These are phyloP conservation scores for Fagopyrum esculentum DNA, from an alignment of 148 eudicot species.

Conservation along the genomic window DNA sequence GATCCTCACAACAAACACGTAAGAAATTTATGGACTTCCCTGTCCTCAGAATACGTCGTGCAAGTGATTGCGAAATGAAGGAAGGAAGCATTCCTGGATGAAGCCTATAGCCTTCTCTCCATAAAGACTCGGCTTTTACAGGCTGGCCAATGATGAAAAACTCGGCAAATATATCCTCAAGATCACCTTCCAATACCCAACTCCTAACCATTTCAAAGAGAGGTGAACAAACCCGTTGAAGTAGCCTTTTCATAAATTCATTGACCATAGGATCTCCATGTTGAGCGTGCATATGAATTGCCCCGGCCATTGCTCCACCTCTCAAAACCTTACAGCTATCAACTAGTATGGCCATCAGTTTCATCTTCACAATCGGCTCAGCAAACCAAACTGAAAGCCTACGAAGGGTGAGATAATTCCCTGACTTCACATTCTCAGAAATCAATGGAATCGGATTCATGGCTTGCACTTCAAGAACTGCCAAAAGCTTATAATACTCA, in stretches of 20 bases:
- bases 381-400: conserved; percentile 90
- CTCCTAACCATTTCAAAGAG: conserved; percentile 99
- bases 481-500: conserved; percentile 82
- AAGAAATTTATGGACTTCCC: conserved; percentile 97
- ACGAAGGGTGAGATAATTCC: conserved; percentile 74
- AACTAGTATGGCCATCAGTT: conserved; percentile 89
- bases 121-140: conserved; percentile 85
- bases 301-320: conserved; percentile 99
- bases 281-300: conserved; percentile 94
- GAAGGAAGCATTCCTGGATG: conserved; percentile 91
- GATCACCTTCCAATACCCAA: conserved; percentile 99
- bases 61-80: conserved; percentile 88
- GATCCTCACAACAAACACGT: conserved; percentile 91
- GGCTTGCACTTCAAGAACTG: conserved; percentile 83
- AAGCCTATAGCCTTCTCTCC: conserved; percentile 92
- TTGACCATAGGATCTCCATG: conserved; percentile 95
- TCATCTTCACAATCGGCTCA: conserved; percentile 93
- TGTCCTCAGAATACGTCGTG: conserved; percentile 76
- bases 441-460: conserved; percentile 89
- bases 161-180: conserved; percentile 85
- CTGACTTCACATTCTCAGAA: conserved; percentile 51
- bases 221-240: conserved; percentile 86
- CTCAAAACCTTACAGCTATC: conserved; percentile 83
- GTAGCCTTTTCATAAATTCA: conserved; percentile 78
- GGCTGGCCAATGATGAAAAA: conserved; percentile 86